Percentiles rank a stretch among this genome's conserved stretches.
These are phyloP conservation scores for Ophiorrhiza pumila DNA, from an alignment of 257 asterid genomes.

Conservation along the genomic window DNA sequence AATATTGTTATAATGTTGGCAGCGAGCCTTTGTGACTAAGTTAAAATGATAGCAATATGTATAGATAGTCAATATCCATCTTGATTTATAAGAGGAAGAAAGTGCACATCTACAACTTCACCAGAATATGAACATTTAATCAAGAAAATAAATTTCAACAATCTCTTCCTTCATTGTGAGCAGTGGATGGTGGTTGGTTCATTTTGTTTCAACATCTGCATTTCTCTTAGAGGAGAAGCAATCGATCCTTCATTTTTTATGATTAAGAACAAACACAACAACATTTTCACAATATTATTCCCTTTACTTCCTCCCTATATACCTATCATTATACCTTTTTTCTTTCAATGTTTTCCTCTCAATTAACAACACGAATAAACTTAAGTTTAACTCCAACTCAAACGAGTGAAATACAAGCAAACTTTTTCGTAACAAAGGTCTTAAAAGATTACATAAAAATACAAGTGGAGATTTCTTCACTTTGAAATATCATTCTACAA, in stretches of 20 bases:
- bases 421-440: not conserved
- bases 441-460: not conserved
- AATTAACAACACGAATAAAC: constrained; percentile 20
- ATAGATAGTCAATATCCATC: constrained; percentile 35
- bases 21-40: constrained; percentile 54
- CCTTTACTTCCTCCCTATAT: too few species aligned
- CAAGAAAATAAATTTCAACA: not conserved
- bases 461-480: constrained; percentile 13
- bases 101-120: not conserved
- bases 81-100: constrained; percentile 25
- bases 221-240: constrained; percentile 54
- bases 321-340: not conserved
- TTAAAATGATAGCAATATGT: constrained; percentile 35
- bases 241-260: constrained; percentile 27
- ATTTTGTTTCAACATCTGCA: constrained; percentile 32
- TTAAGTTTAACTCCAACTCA: constrained; percentile 30
- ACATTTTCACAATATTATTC: not conserved
- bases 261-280: not conserved
- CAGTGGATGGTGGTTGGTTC: constrained; percentile 40
- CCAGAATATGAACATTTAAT: not conserved
- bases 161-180: constrained; percentile 11
- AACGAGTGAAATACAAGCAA: constrained; percentile 27
- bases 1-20: constrained; percentile 18
- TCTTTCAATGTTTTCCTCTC: constrained; percentile 7
- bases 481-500: constrained; percentile 12